A percentile compares a stretch with the other conserved stretches of the same genome.
These are phyloP conservation scores for Pinus albicaulis DNA, from an alignment of 75 land plant genomes.

Conservation along the genomic window DNA sequence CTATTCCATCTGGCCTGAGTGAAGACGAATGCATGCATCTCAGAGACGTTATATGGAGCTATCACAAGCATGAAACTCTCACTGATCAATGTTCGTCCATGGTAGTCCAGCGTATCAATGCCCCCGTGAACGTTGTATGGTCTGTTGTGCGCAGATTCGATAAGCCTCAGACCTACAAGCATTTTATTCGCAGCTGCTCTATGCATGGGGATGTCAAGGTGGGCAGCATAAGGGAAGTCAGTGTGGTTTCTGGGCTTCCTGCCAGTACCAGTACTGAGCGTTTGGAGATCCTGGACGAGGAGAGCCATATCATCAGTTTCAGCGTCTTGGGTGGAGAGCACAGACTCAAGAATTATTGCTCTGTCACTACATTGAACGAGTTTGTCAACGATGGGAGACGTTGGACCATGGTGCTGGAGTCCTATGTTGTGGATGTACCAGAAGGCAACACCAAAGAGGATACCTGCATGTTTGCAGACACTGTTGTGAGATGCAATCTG, in stretches of 20 bases:
- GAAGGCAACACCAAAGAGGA: conserved; percentile 63
- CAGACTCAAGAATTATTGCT: conserved; percentile 25
- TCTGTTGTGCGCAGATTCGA: conserved; percentile 28
- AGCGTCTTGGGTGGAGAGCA: conserved; percentile 32
- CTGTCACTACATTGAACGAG: conserved; percentile 15
- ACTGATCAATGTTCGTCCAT: conserved; percentile 25
- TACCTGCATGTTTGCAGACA: conserved; percentile 56
- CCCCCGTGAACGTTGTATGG: conserved; percentile 20
- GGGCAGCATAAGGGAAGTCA: conserved; percentile 24
- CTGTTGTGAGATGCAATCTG: conserved; percentile 52
- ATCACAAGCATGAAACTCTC: conserved; percentile 15
- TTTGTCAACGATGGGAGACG: not conserved
- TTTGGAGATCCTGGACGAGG: conserved; percentile 32
- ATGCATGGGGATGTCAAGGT: conserved; percentile 21
- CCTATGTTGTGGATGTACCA: conserved; percentile 58
- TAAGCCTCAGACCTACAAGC: conserved; percentile 27
- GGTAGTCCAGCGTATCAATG: conserved; percentile 23
- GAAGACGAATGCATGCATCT: conserved; percentile 1
- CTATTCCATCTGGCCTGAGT: not conserved
- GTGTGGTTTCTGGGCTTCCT: conserved; percentile 21
- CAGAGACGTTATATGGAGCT: conserved; percentile 13
- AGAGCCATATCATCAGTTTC: conserved; percentile 22
- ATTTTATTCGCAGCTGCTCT: conserved; percentile 22
- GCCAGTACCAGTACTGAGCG: conserved; percentile 27
- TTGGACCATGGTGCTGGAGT: conserved; percentile 46